Evolutionary conservation across 2,329 filamentous ascomycete genomes (phyloP).

Genomic region (Sporothrix variecibatus): DNA sequence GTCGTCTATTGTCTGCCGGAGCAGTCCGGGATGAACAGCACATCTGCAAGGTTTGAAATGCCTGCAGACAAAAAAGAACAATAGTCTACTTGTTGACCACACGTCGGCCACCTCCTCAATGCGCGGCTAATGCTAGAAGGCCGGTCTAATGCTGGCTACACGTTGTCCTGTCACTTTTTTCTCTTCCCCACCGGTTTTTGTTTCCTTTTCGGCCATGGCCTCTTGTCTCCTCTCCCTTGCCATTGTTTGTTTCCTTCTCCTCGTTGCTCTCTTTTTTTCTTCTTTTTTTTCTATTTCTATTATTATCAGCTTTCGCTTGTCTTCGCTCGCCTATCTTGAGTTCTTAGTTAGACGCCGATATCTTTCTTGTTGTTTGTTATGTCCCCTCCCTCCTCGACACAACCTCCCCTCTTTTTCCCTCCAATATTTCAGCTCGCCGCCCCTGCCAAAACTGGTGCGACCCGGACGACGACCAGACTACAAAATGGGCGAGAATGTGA

Average conservation of each 20-base stretch:
- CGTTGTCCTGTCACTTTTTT: background rate
- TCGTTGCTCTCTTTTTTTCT: background rate
- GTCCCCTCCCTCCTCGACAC: background rate
- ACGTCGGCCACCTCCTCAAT: background rate
- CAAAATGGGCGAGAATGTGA: slow-evolving; percentile 13
- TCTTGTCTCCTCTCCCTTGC: background rate
- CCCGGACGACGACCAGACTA: background rate
- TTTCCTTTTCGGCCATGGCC: background rate
- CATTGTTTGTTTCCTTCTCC: background rate
- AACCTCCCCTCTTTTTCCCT: background rate
- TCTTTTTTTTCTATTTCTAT: background rate
- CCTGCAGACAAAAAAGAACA: background rate
- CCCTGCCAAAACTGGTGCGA: slow-evolving; percentile 6
- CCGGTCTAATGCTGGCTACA: background rate
- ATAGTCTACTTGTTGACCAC: background rate
- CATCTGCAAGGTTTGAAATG: too few relatives aligned
- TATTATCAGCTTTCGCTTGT: background rate
- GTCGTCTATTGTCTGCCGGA: background rate
- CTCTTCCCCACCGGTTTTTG: background rate
- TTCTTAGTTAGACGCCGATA: background rate
- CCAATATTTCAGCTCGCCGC: background rate
- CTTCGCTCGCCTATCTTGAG: background rate
- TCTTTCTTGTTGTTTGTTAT: background rate
- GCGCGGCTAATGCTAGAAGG: background rate
- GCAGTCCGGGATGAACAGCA: background rate